Base-by-base conservation (phyloP, 805 yeast genomes). In the Pichia nakasei region DNA sequence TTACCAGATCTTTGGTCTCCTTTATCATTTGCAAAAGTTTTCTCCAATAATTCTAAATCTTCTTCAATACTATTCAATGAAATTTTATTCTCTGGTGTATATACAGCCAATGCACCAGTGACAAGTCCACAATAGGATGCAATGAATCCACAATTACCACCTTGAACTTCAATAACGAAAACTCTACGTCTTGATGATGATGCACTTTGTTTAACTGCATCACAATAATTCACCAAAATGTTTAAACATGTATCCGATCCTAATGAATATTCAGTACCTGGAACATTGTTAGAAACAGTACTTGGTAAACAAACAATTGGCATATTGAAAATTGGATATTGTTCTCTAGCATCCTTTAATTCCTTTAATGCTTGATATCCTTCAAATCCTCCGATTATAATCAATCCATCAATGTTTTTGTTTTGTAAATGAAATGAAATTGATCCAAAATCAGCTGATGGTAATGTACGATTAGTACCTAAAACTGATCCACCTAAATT, bases 201-300 rank as follows among this genome's bases (percentile, higher is more conserved):
- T 2, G 98, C 98, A 41, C 88, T 78, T 69, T 86, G 96, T 68
- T 93, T 89, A 52, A 93, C 82, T 22, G 85, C 87, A 64, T 93
- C 99, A 68, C 97, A 91, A 70, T 93, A 93, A 46, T 83, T 80
- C 50, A 88, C 87, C 56, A 93, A 72, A 9, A 93, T 70, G 66
- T 93, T 93, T 70, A 93, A 70, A 70, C 98, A 94, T 11, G 99
- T 93, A 63, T 93, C 98, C 12, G 88, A 74, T 46, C 99, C 99
- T 46, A 93, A 67, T 0, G 97, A 88, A 65, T 88, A 88, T 65
- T 93, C 97, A 2, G 97, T 83, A 48, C 98, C 99, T n/a, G 99
- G 98, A 40, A 93, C 97, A 56, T 93, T 93, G 68, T 93, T 93
- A 17, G 97, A 88, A 51, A 93, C 86, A 2, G 98, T 93, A 3